These are phyloP conservation scores for Nakazawaea sp. DNA, from an alignment of 805 yeast genomes.

Conservation along the genomic window DNA sequence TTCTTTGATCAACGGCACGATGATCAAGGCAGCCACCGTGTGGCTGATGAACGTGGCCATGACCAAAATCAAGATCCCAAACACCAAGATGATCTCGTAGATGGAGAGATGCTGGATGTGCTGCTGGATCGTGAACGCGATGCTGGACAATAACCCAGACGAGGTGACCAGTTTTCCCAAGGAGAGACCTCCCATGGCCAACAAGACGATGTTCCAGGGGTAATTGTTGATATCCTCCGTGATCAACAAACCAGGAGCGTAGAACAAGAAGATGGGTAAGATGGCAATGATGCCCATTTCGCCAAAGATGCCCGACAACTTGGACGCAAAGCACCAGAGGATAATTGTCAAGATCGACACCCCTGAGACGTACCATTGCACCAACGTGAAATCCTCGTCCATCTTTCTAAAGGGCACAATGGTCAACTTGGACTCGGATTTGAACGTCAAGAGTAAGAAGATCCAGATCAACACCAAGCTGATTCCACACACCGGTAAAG, in stretches of 20 bases:
- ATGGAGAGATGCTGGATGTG: constrained; percentile 62
- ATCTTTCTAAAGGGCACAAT: constrained; percentile 56
- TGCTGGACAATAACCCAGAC: constrained; percentile 75
- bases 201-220: constrained; percentile 91
- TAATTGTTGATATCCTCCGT: constrained; percentile 93
- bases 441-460: constrained; percentile 60
- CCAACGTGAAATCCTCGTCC: constrained; percentile 58
- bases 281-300: constrained; percentile 97
- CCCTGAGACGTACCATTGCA: constrained; percentile 67
- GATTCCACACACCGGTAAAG: constrained; percentile 70
- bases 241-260: constrained; percentile 81
- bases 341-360: constrained; percentile 70
- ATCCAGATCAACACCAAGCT: constrained; percentile 68
- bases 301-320: constrained; percentile 68
- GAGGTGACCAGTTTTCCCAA: constrained; percentile 92
- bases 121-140: constrained; percentile 63
- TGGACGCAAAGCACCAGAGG: constrained; percentile 86
- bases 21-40: constrained; percentile 93
- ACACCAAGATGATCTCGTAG: constrained; percentile 66
- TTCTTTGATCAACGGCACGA: constrained; percentile 84
- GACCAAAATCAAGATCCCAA: constrained; percentile 73
- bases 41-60: constrained; percentile 96
- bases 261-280: constrained; percentile 83
- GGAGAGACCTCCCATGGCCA: constrained; percentile 98
- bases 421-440: constrained; percentile 38